phyloP scores from a whole-genome alignment of 208 protist species.

The Kentomonas sorsogonicus region DNA sequence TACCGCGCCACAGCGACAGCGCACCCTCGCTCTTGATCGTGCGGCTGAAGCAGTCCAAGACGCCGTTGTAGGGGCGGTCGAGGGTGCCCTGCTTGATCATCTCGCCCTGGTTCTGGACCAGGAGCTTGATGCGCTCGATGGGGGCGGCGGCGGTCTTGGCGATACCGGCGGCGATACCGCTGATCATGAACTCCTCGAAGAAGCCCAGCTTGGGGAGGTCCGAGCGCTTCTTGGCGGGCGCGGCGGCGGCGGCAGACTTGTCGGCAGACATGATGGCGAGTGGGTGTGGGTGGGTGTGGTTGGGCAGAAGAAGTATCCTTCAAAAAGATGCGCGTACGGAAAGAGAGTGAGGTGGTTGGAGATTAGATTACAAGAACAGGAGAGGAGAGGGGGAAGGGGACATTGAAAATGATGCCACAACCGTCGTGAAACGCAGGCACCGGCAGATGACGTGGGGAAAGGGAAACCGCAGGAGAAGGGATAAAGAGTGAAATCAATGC shows the following conservation, averaged over 20 bases:
- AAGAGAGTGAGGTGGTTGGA: no score
- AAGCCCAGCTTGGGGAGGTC: slow-evolving; percentile 48
- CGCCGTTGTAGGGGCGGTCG: slow-evolving; percentile 91
- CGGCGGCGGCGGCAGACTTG: slow-evolving; percentile 19
- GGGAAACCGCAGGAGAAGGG: no score
- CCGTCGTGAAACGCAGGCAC: no score
- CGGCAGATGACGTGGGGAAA: no score
- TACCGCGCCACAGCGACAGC: slow-evolving; percentile 95
- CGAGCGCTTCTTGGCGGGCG: slow-evolving; percentile 21
- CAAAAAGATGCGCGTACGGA: no score
- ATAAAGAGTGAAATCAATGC: no score
- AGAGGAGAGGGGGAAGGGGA: no score
- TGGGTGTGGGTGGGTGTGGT: no score
- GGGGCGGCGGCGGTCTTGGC: slow-evolving; percentile 93
- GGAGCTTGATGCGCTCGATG: slow-evolving; percentile 95
- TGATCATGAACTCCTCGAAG: slow-evolving; percentile 79
- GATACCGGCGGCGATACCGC: slow-evolving; percentile 68
- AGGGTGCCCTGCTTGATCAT: slow-evolving; percentile 75
- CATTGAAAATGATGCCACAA: no score
- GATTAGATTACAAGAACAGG: no score
- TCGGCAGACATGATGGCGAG: slow-evolving; percentile 19
- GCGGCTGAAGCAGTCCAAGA: slow-evolving; percentile 92
- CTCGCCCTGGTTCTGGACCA: slow-evolving; percentile 92
- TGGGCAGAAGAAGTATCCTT: no score
- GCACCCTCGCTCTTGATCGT: slow-evolving; percentile 92